Base-by-base conservation (phyloP, 495 filamentous ascomycete species). In the Trichoderma gamsii region DNA sequence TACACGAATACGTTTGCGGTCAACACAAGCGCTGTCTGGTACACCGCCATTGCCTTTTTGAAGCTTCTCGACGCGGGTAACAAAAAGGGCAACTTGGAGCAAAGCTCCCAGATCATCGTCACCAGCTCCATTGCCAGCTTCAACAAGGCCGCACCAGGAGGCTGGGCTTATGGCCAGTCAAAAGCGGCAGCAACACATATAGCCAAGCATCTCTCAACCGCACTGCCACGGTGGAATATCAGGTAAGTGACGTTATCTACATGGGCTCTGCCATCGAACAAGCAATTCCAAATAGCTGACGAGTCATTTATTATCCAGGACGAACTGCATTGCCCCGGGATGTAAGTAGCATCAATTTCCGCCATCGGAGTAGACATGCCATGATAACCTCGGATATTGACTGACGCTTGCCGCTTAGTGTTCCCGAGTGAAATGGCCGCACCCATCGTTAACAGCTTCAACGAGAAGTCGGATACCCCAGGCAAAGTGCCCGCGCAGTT, bases 241-340 rank as follows among this genome's bases (percentile, higher is more conserved):
- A 77, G 87, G 25, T 79, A 66, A 70, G 72, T 71, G 13, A 9
- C 51, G 13, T 15, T 16, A 12, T 15, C 27, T 64, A 15, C 13
- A 61, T 44, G 80, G 79, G n/a, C 80, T 84, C 16, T 69, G 80
- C 81, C 70, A 75, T 76, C 27, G 67, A 41, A 44, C 25, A 21
- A 12, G 16, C 15, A 8, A 44, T 23, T 38, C 3, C 32, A 65
- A 0, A 43, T 23, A 13, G n/a, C 64, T 65, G n/a, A 65, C 35
- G 35, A 43, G 64, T 65, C 64, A 41, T 32, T 65, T 44, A 61
- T 32, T 41, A 13, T 44, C n/a, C 6, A 81, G 81, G 65, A 78
- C 83, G 11, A 91, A 91, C 78, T 81, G 83, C n/a, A 81, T 91
- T 32, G 85, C 86, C 11, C 88, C 89, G 38, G 89, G 89, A 23